Base-by-base conservation (phyloP, 139 green algal genomes). In the Volvox africanus region DNA sequence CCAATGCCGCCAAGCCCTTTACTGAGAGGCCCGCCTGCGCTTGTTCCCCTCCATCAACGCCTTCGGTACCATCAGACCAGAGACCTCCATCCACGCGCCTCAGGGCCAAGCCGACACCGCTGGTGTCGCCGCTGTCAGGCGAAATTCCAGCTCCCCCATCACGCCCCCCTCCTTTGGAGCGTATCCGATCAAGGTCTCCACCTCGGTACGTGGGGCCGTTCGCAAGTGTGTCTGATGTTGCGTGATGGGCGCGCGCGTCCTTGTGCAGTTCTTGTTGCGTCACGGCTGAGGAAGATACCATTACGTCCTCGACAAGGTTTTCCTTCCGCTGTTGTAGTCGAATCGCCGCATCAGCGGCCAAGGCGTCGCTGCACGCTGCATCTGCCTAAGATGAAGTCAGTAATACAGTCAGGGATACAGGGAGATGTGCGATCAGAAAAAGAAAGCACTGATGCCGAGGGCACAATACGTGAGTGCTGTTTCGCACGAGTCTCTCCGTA, bases 281-380 rank as follows among this genome's bases (percentile, higher is more conserved):
- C 44, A 55, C 44, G 44, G 44, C 44, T 55, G 44, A 55, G 5
- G 44, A 55, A 9, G 44, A 55, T 9, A 55, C 44, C 44, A 55
- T 55, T 14, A 5, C 44, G 44, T 55, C 44, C 44, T n/a, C n/a
- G n/a, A 55, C 44, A 55, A 28, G 65, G 65, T 73, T 24, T 16
- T 73, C 65, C 65, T 73, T 44, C 78, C 65, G 78, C 78, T 84
- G 78, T 50, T 84, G 78, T 50, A 68, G 78, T 50, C 37, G 37
- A 62, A 20, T 37, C 33, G 77, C 33, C 11, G 44, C 44, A 14
- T 14, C 79, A 85, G 22, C 79, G 21, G 79, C 26, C 79, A 85
- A 44, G 37, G 79, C 37, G 37, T 33, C 44, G 79, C 37, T 68
- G 79, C 79, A 85, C 18, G 79, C 36, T 1, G 20, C 14, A 44